These are phyloP conservation scores for Streptanthus diversifolius DNA, from an alignment of 345 rosid species.

Conservation along the genomic window DNA sequence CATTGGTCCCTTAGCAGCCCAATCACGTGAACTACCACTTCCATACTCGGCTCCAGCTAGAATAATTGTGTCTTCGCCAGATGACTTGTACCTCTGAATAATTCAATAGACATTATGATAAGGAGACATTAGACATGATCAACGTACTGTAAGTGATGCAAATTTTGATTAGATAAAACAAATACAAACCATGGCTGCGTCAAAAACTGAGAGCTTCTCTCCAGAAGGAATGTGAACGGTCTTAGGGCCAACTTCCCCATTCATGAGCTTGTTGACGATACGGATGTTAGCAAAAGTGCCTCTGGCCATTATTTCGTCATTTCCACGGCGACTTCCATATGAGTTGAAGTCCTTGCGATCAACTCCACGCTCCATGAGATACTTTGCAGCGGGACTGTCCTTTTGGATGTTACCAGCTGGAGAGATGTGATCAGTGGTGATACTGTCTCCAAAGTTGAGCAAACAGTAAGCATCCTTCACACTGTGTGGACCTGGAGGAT, in stretches of 20 bases:
- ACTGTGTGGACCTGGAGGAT: constrained; percentile 74
- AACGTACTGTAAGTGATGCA: not conserved
- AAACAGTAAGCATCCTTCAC: constrained; percentile 89
- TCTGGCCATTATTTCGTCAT: constrained; percentile 95
- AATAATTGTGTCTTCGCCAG: constrained; percentile 74
- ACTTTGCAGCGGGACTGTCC: constrained; percentile 89
- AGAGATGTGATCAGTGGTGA: constrained; percentile 91
- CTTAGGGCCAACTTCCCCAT: constrained; percentile 95
- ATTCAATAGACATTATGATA: constrained; percentile 10
- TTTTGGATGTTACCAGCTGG: constrained; percentile 94
- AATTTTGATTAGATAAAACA: constrained; percentile 7
- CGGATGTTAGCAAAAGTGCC: constrained; percentile 99
- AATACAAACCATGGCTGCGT: constrained; percentile 84
- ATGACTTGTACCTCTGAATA: constrained; percentile 75
- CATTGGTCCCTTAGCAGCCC: constrained; percentile 99
- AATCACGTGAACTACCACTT: constrained; percentile 99
- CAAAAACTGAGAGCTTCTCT: constrained; percentile 90
- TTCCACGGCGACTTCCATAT: constrained; percentile 98
- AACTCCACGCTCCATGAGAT: constrained; percentile 62
- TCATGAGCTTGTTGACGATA: constrained; percentile 90
- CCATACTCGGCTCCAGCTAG: constrained; percentile 99
- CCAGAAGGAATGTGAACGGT: constrained; percentile 91
- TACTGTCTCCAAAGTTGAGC: constrained; percentile 83
- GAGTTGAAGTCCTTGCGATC: constrained; percentile 82
- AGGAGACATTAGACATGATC: not conserved